phyloP scores from a whole-genome alignment of 2,329 filamentous ascomycete genomes.

The Fonsecaea nubica region DNA sequence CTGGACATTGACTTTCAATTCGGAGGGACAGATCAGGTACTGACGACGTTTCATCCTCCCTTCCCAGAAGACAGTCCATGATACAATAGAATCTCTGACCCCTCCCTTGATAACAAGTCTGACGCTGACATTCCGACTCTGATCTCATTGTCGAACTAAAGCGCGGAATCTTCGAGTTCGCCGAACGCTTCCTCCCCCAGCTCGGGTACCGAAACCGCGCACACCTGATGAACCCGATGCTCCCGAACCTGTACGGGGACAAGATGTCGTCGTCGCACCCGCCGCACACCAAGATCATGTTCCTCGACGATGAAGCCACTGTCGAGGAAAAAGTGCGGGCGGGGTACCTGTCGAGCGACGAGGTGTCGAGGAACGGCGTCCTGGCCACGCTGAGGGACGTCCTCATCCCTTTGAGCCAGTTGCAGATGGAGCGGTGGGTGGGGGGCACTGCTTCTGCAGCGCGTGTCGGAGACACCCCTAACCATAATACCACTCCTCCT shows the following conservation, averaged over 20 bases:
- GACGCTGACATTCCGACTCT: too few species aligned
- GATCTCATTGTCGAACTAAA: background rate
- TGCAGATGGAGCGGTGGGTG: slow-evolving; percentile 1
- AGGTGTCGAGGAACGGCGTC: background rate
- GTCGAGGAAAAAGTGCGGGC: slow-evolving; percentile 1
- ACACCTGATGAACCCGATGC: slow-evolving; percentile 2
- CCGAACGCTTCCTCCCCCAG: background rate
- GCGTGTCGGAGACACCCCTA: background rate
- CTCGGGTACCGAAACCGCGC: background rate
- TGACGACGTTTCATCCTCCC: background rate
- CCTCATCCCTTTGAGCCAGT: background rate
- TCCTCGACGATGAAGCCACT: background rate
- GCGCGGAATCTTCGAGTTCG: slow-evolving; percentile 1
- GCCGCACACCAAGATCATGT: slow-evolving; percentile 3
- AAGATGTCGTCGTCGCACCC: slow-evolving; percentile 1
- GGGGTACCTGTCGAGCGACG: background rate
- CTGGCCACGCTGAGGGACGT: slow-evolving; percentile 3
- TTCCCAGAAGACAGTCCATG: background rate
- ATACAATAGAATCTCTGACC: background rate
- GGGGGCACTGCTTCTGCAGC: background rate
- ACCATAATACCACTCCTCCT: background rate
- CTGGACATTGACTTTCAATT: background rate
- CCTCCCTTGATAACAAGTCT: too few species aligned
- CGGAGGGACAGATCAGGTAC: background rate
- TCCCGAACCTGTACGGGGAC: slow-evolving; percentile 1